phyloP scores from a whole-genome alignment of 345 rosid species.

The Eutrema japonicum region DNA sequence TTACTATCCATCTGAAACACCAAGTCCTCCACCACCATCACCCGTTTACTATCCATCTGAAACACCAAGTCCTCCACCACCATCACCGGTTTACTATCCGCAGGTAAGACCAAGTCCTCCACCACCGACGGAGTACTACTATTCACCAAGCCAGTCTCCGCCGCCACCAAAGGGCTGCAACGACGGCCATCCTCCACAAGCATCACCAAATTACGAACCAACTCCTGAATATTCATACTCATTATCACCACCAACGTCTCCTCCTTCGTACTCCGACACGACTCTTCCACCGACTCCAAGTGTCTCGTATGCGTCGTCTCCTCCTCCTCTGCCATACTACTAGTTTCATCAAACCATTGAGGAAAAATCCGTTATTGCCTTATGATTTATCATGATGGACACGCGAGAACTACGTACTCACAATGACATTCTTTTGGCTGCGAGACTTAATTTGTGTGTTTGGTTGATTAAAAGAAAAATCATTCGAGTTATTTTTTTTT shows the following conservation, averaged over 20 bases:
- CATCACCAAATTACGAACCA: slow-evolving; percentile 46
- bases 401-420: slow-evolving; percentile 31
- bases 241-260: slow-evolving; percentile 48
- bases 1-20: background rate
- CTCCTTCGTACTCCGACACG: slow-evolving; percentile 35
- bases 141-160: slow-evolving; percentile 44
- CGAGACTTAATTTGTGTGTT: slow-evolving; percentile 44
- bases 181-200: slow-evolving; percentile 43
- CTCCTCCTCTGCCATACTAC: slow-evolving; percentile 60
- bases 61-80: slow-evolving; percentile 28
- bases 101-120: slow-evolving; percentile 19
- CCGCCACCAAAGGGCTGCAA: slow-evolving; percentile 40
- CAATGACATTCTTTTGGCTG: slow-evolving; percentile 46
- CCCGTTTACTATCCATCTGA: slow-evolving; percentile 24
- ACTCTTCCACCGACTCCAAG: slow-evolving; percentile 63
- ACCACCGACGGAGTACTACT: slow-evolving; percentile 32
- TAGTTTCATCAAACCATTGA: slow-evolving; percentile 42
- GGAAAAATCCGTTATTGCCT: slow-evolving; percentile 27
- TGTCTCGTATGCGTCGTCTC: slow-evolving; percentile 64
- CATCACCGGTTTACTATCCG: slow-evolving; percentile 31
- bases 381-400: background rate
- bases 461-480: slow-evolving; percentile 25
- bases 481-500: slow-evolving; percentile 34
- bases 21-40: slow-evolving; percentile 44
- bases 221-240: slow-evolving; percentile 44